Conservation (phyloP, 495 filamentous ascomycete species). For the Xylaria scruposa region DNA sequence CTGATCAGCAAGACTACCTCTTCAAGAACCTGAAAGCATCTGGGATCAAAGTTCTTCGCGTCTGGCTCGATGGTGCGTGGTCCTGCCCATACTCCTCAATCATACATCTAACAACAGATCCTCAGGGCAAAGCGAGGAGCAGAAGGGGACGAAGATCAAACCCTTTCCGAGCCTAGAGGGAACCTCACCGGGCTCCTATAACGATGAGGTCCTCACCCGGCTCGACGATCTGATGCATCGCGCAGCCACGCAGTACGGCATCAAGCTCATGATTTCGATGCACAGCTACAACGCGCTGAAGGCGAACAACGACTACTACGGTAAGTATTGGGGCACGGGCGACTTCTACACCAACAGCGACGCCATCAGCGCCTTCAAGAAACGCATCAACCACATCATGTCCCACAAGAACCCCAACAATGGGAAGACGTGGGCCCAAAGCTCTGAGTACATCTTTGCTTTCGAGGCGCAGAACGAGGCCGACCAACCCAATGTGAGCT, state of each 20-base stretch:
- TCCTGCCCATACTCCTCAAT: background rate
- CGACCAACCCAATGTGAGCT: background rate
- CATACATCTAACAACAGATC: background rate
- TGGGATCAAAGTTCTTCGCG: conserved; percentile 27
- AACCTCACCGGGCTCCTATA: conserved; percentile 1
- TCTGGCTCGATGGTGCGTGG: conserved; percentile 24
- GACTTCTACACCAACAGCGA: conserved; percentile 31
- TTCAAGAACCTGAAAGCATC: conserved; percentile 19
- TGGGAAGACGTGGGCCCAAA: conserved; percentile 25
- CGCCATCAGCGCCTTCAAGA: conserved; percentile 28
- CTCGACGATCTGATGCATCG: conserved; percentile 27
- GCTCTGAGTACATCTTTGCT: conserved; percentile 30
- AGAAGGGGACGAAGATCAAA: background rate
- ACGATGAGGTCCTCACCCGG: conserved; percentile 21
- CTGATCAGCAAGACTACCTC: conserved; percentile 13
- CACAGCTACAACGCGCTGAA: conserved; percentile 26
- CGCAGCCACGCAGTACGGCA: conserved; percentile 19
- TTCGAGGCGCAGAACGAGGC: conserved; percentile 34
- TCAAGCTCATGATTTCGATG: conserved; percentile 28
- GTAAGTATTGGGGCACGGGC: conserved; percentile 15
- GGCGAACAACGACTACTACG: conserved; percentile 18
- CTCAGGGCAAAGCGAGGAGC: background rate
- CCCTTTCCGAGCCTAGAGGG: background rate
- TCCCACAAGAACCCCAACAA: conserved; percentile 29
- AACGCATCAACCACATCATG: conserved; percentile 30